phyloP scores from a whole-genome alignment of 2,329 filamentous ascomycete genomes.

The Bimuria novae-zelandiae region DNA sequence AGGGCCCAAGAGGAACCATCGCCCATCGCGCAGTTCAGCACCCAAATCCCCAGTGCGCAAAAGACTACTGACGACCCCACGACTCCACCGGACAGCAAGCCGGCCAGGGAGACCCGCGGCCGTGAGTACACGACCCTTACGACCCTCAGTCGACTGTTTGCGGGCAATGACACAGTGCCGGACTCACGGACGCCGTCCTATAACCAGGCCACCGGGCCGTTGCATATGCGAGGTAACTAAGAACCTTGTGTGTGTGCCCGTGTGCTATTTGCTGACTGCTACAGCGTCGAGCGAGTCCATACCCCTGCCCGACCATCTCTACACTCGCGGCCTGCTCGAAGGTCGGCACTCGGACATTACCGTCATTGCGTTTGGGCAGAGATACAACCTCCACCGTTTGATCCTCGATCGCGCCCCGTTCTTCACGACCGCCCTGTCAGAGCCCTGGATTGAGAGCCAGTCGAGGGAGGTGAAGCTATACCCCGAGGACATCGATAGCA shows the following conservation, averaged over 20 bases:
- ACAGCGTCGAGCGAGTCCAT: constrained; percentile 44
- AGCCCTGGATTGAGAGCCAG: constrained; percentile 60
- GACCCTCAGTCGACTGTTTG: constrained; percentile 52
- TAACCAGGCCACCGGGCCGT: constrained; percentile 41
- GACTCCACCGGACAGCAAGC: constrained; percentile 42
- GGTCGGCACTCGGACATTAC: constrained; percentile 61
- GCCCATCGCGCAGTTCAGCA: constrained; percentile 36
- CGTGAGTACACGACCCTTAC: constrained; percentile 49
- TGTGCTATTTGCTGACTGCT: constrained; percentile 19
- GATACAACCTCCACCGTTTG: constrained; percentile 59
- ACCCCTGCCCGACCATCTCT: constrained; percentile 57
- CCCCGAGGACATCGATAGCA: constrained; percentile 59
- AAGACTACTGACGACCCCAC: constrained; percentile 57
- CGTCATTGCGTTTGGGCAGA: constrained; percentile 57
- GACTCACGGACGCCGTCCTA: constrained; percentile 50
- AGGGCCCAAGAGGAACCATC: constrained; percentile 31
- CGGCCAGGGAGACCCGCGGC: constrained; percentile 32
- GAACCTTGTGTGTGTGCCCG: too few species aligned
- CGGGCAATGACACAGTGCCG: constrained; percentile 44
- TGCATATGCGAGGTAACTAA: constrained; percentile 38
- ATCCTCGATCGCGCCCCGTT: constrained; percentile 61
- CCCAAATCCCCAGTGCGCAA: constrained; percentile 49
- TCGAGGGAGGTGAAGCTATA: constrained; percentile 58
- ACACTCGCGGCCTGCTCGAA: constrained; percentile 56
- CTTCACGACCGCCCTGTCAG: constrained; percentile 59